These are phyloP conservation scores for Bifiguratus adelaidae DNA, from an alignment of 192 early-diverging fungal species.

Conservation along the genomic window DNA sequence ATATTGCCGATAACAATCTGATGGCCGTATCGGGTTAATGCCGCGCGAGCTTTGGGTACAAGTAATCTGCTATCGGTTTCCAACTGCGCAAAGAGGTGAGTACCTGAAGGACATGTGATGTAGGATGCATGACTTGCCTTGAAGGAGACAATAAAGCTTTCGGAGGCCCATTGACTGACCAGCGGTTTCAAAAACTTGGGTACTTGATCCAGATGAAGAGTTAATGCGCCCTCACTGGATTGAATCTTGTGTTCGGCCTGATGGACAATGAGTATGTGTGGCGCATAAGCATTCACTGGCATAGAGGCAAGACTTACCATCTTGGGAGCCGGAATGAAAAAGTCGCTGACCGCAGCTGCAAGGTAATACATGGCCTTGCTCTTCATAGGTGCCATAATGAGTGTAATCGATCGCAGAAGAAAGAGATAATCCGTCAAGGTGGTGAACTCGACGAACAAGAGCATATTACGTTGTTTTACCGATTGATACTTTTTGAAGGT, in stretches of 20 bases:
- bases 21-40: constrained; percentile 83
- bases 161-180: constrained; percentile 85
- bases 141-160: constrained; percentile 93
- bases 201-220: constrained; percentile 87
- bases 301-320: constrained; percentile 49
- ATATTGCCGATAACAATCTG: constrained; percentile 97
- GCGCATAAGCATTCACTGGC: no score
- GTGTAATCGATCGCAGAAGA: constrained; percentile 64
- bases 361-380: constrained; percentile 86
- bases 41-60: constrained; percentile 66
- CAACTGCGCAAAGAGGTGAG: constrained; percentile 39
- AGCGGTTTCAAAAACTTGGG: constrained; percentile 93
- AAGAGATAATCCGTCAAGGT: constrained; percentile 93
- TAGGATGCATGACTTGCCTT: constrained; percentile 57
- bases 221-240: constrained; percentile 75
- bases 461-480: constrained; percentile 43
- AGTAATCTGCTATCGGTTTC: constrained; percentile 86
- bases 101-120: neutral
- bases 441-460: constrained; percentile 79
- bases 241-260: constrained; percentile 95
- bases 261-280: no score
- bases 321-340: constrained; percentile 88
- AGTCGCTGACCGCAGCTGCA: constrained; percentile 97
- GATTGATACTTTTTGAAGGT: constrained; percentile 19
- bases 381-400: constrained; percentile 52